Evolutionary conservation across 1,284 basidiomycete genomes (phyloP), one percentile per base, ranked within the genome.

Genomic region (Cryptococcus wingfieldii): DNA sequence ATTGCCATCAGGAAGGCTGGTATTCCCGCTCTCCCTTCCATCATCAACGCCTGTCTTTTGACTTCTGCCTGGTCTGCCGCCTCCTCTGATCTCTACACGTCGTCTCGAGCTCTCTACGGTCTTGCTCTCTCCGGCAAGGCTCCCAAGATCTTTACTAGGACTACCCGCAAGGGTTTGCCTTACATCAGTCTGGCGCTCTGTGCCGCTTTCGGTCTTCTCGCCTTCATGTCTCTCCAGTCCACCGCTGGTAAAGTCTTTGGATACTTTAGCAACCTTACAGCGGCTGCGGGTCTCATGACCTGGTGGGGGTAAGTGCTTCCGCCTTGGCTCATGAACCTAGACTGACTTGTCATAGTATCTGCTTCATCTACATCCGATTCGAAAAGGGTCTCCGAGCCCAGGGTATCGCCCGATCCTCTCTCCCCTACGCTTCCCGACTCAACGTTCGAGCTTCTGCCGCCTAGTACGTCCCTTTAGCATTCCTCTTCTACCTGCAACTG

Each of bases 351-450:
- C 19, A 34, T 14, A 47, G 46, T 59, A 94, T 94, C 68, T 80
- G 80, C 39, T 63, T 90, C 51, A 88, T 86, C 7, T 91, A 91
- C 74, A 74, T 90, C 55, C 84, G 88, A 39, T 94, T 94, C 80
- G 80, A 89, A 70, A 70, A 79, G 6, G 91, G 89, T 42, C 71
- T 88, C 71, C 85, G 86, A 68, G 84, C 77, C 1, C 91, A 94
- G 69, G 87, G 87, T 25, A 67, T 72, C 50, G 44, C 65, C 53
- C 68, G 90, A 50, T 76, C 60, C 6, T 79, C 76, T 2, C 80
- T 95, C 9, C 90, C 90, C 0, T 92, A 82, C 72, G 68, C 51
- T n/a, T 37, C 60, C 31, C 34, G 8, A 38, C 54, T 67, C 23
- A 65, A 64, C 56, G 61, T 67, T 27, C 58, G 66, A 12, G 71